Percentiles rank a stretch among this genome's conserved stretches.
Evolutionary conservation across 2,329 filamentous ascomycete species (phyloP).

Genomic region (Pseudogymnoascus sp.): DNA sequence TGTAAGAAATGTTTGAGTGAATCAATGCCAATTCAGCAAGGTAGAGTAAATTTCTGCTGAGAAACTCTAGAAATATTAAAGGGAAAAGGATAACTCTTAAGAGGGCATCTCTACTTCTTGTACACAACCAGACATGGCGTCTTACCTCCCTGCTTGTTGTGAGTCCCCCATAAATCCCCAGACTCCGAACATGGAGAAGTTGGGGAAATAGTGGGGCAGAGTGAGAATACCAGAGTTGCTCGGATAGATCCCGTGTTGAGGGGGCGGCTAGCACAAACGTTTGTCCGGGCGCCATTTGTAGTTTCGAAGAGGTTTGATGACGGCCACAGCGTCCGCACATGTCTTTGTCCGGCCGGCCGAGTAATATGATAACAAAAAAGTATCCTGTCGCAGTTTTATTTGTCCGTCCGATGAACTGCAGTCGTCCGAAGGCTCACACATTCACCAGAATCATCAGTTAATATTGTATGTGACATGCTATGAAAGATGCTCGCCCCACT

Average conservation of each 20-base stretch:
- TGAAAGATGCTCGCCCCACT: conserved; percentile 14
- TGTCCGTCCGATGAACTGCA: background rate
- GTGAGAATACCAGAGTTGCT: background rate
- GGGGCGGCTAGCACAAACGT: background rate
- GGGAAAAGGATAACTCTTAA: background rate
- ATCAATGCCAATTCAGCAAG: background rate
- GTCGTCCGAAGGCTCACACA: background rate
- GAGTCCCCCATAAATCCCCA: background rate
- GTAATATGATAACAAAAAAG: background rate
- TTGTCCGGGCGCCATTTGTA: background rate
- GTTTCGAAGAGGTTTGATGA: background rate
- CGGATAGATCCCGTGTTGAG: background rate
- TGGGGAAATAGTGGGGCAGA: background rate
- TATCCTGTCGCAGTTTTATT: background rate
- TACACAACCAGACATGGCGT: background rate
- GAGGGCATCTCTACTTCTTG: background rate
- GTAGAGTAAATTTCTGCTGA: background rate
- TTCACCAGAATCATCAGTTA: background rate
- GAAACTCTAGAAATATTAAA: background rate
- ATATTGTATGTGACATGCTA: background rate
- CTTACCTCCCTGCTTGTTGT: background rate
- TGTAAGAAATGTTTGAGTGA: background rate
- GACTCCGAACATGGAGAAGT: background rate
- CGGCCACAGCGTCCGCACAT: background rate
- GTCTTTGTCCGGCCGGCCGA: background rate